Evolutionary conservation across 305 asterid genomes (phyloP), one percentile per base, ranked within the genome.

Genomic region (Fraxinus baroniana): DNA sequence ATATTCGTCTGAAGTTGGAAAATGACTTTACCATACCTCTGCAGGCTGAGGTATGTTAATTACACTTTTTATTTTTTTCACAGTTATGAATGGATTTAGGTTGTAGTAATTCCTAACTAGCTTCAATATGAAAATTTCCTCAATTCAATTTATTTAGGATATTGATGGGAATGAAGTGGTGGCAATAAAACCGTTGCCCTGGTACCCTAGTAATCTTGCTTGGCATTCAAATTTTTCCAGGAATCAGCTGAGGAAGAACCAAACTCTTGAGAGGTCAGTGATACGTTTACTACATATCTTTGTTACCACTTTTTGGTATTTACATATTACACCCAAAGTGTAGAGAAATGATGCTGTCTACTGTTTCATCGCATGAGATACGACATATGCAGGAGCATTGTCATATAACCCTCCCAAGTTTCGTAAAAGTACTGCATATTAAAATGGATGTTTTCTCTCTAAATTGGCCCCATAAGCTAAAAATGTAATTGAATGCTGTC

Each of bases 171-270:
- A 75, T 84, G 97, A 89, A 85, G 87, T 92, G 80, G 97, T 87
- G 83, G 92, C 97, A 80, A 89, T 94, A 74, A 92, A 86, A 84
- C 97, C 96, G 60, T 85, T 95, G 81, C 95, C 94, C 46, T 95
- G 99, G 99, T 95, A 94, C 88, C 99, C 98, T 0, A 93, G 90
- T 44, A 92, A 95, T 86, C 94, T 94, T 66, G 99, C 99, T 88
- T 95, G 98, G 99, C 98, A 95, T 71, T 95, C 99, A 12, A 91
- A 90, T 86, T 95, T 89, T 88, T 95, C 99, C 76, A 83, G 99
- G 87, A 95, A 89, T 75, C 94, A 95, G 87, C 89, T 95, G 88
- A 90, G 99, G 79, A 94, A 94, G 90, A 94, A 92, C 89, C 96
- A 90, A 87, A 91, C 87, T 33, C 97, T 94, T 84, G 95, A 91